A percentile compares a stretch with the other conserved stretches of the same genome.
These are phyloP conservation scores for Lipomyces yamadae DNA, from an alignment of 805 yeast species.

Conservation along the genomic window DNA sequence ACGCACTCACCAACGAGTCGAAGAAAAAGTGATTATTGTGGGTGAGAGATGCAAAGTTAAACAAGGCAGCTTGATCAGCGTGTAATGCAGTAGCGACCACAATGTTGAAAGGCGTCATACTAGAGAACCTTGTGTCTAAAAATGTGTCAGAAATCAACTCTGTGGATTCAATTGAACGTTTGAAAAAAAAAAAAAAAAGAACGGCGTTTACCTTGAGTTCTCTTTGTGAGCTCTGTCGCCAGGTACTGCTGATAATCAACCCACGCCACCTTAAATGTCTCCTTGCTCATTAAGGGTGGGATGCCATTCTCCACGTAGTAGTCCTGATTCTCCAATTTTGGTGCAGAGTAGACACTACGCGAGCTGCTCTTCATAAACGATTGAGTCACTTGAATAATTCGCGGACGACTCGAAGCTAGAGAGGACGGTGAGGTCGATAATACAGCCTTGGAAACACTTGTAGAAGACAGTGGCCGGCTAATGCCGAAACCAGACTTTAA, in stretches of 20 bases:
- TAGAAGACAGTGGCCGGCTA: background rate
- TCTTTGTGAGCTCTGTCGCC: conserved; percentile 42
- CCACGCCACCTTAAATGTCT: conserved; percentile 80
- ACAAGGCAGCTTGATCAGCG: conserved; percentile 68
- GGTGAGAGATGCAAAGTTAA: conserved; percentile 87
- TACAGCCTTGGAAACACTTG: background rate
- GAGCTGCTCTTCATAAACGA: background rate
- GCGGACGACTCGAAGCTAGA: background rate
- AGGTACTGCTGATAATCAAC: conserved; percentile 71
- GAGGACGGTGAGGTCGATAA: background rate
- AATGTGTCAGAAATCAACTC: background rate
- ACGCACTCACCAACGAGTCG: conserved; percentile 26
- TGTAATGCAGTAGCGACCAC: conserved; percentile 64
- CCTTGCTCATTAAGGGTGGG: conserved; percentile 64
- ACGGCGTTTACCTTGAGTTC: conserved; percentile 43
- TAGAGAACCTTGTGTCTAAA: conserved; percentile 33
- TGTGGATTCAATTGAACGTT: too few species aligned
- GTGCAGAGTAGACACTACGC: conserved; percentile 64
- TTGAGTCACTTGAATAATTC: background rate
- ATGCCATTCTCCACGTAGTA: conserved; percentile 56
- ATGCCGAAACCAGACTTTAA: background rate
- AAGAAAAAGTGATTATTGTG: conserved; percentile 91
- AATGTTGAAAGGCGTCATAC: conserved; percentile 35
- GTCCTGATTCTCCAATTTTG: conserved; percentile 54
- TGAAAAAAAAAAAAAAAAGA: too few species aligned